phyloP scores from a whole-genome alignment of 805 yeast species.

The Zygosaccharomyces bailii region DNA sequence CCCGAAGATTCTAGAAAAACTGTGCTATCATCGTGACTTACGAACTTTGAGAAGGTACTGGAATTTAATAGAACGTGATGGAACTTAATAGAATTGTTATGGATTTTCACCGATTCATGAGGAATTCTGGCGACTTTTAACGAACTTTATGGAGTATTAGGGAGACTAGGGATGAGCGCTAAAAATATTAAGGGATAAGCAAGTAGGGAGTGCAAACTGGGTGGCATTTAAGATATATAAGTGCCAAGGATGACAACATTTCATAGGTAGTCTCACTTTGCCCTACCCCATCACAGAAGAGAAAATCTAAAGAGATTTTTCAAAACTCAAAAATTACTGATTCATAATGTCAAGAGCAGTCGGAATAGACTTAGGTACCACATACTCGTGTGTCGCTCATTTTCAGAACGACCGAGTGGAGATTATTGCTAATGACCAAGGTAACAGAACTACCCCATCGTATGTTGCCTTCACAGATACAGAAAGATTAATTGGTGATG shows the following conservation, averaged over 20 bases:
- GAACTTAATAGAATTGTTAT: background rate
- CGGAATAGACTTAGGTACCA: slow-evolving; percentile 83
- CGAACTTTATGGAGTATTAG: slow-evolving; percentile 8
- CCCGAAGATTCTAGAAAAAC: background rate
- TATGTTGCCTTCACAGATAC: slow-evolving; percentile 91
- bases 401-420: slow-evolving; percentile 90
- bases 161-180: slow-evolving; percentile 10
- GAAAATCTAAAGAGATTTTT: background rate
- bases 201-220: slow-evolving; percentile 5
- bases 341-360: slow-evolving; percentile 48
- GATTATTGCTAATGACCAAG: slow-evolving; percentile 96
- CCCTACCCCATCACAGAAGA: background rate
- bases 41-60: slow-evolving; percentile 2
- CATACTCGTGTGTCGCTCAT: slow-evolving; percentile 95
- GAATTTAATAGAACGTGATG: slow-evolving; percentile 4
- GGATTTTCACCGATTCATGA: no score
- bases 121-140: slow-evolving; percentile 8
- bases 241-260: background rate
- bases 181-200: slow-evolving; percentile 7
- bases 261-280: no score
- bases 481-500: slow-evolving; percentile 93
- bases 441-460: slow-evolving; percentile 97
- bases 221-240: slow-evolving; percentile 5
- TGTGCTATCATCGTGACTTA: background rate
- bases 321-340: slow-evolving; percentile 1